These are phyloP conservation scores for Dactylellina sp. DNA, from an alignment of 2,329 filamentous ascomycete species.

Conservation along the genomic window DNA sequence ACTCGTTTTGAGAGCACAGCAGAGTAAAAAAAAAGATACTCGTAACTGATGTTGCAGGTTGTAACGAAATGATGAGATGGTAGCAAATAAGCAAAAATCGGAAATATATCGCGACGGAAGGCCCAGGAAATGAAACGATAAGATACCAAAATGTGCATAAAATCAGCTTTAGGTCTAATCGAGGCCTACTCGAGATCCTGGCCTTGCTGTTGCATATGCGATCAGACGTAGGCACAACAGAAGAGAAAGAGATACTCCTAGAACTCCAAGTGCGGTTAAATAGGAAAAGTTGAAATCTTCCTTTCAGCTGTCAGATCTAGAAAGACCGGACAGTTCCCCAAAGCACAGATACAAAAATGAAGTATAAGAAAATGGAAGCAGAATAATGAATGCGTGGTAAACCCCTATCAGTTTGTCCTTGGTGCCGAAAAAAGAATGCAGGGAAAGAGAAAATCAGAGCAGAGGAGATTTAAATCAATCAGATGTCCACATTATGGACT, in stretches of 20 bases:
- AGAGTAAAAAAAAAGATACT: background rate
- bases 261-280: slow-evolving; percentile 1
- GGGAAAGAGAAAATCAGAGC: background rate
- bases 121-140: background rate
- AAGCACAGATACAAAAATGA: background rate
- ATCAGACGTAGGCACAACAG: slow-evolving; percentile 2
- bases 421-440: background rate
- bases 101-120: too few relatives aligned
- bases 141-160: background rate
- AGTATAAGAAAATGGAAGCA: too few relatives aligned
- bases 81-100: too few relatives aligned
- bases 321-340: background rate
- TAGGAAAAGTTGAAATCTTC: background rate
- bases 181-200: background rate
- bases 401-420: background rate
- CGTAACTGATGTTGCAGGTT: too few relatives aligned
- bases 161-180: background rate
- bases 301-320: background rate
- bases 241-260: slow-evolving; percentile 2
- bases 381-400: too few relatives aligned
- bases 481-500: slow-evolving; percentile 49
- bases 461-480: slow-evolving; percentile 3
- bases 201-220: background rate
- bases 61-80: too few relatives aligned
- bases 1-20: background rate